Base-by-base conservation (phyloP, 2,329 filamentous ascomycete species). In the Hortaea werneckii region DNA sequence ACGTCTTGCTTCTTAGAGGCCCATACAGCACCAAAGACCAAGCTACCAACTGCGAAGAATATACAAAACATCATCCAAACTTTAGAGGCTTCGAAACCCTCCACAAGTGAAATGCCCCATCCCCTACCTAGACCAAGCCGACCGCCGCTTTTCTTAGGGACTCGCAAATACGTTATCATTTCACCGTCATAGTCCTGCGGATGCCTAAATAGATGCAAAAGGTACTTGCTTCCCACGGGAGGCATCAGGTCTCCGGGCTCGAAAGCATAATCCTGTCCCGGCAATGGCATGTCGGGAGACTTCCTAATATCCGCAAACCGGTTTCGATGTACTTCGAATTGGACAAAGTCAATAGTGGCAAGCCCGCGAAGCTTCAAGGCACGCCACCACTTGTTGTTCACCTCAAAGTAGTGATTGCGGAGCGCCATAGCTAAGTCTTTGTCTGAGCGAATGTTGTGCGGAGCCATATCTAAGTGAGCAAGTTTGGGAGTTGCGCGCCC, bases 131-230 rank as follows among this genome's bases (percentile, higher is more conserved):
- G 56, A 7, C 63, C 56, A 6, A 67, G 49, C 4, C 60, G 50
- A 20, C 59, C 55, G 20, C 20, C 20, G 2, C 54, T 54, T 49
- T 65, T 66, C 43, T 54, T 54, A 20, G 65, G 65, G 13, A 58
- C 51, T 13, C 64, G 62, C 13, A 60, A 44, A 47, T 67, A 67
- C 1, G 65, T 61, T 13, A 67, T 58, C 5, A 59, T 45, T 45
- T 67, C 65, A 37, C 54, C 54, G 34, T 67, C 65, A 45, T 67
- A 67, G 41, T 68, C 65, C 40, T 58, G 53, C 3, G 65, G 65
- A 38, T 68, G 65, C 41, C 58, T 56, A 56, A 68, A 66, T 5
- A 67, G 53, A 41, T 68, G 65, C 20, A 67, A 49, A 8, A 68
- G 58, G 42, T 68, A 68, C 2, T 59, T 52, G 41, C 52, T 54